Base-by-base conservation (phyloP, 495 filamentous ascomycete species). In the Talaromyces wortmannii region DNA sequence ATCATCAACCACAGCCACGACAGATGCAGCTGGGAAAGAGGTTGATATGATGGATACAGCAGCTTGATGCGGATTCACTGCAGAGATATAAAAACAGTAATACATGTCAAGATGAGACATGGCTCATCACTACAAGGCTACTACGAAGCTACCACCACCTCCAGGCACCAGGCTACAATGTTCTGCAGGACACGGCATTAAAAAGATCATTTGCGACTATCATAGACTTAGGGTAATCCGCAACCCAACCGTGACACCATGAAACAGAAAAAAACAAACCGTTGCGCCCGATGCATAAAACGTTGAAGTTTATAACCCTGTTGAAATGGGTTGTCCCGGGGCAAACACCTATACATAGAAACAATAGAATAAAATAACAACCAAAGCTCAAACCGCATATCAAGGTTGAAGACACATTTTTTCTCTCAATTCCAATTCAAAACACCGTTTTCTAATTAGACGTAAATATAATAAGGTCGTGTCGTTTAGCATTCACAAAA, bases 221-320 rank as follows among this genome's bases (percentile, higher is more conserved):
- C 36, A 40, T 13, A 40, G 31, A 15, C 31, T 8, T 31, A 16
- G 33, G 31, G 30, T 50, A 32, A 50, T 17, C 48, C 30, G 31
- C 33, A 31, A 15, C 48, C 13, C 31, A 50, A 50, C 48, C 30
- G 36, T 40, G 36, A 40, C 48, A 50, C n/a, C 30, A 50, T 32
- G 16, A 23, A 29, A 31, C n/a, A 33, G 11, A 53, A 33, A 53
- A 23, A 23, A 23, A 23, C 23, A 23, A 23, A 17, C 29, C 30
- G 8, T 36, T 45, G 23, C 40, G 42, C 40, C 40, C 36, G 43
- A 53, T 45, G 52, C 42, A 45, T 18, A 40, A 23, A 30, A 53
- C 15, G 52, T 53, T 53, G 33, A 45, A 31, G 42, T 53, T 53
- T 53, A 30, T 44, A 17, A 51, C 50, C 40, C 50, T 53, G 50